These are phyloP conservation scores for Phialophora chinensis DNA, from an alignment of 2,329 filamentous ascomycete species.

Conservation along the genomic window DNA sequence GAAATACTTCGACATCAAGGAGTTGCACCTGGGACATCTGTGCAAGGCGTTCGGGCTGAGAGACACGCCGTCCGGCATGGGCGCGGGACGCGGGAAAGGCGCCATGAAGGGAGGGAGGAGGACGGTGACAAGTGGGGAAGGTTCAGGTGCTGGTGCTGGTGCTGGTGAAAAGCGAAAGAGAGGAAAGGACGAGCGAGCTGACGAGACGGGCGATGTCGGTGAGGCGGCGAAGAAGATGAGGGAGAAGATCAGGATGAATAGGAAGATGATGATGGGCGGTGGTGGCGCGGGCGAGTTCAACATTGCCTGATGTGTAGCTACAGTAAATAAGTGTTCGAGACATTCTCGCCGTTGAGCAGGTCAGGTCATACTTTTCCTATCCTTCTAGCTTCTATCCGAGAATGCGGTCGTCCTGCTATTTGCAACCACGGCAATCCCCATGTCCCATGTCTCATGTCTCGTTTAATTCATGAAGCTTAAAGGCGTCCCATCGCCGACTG, in stretches of 20 bases:
- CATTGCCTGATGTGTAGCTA: constrained; percentile 51
- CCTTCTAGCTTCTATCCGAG: neutral
- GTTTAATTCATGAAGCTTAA: neutral
- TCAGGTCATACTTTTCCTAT: neutral
- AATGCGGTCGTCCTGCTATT: neutral
- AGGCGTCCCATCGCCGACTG: neutral
- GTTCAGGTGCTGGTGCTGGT: constrained; percentile 33
- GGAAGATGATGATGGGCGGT: constrained; percentile 56
- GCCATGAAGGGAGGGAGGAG: constrained; percentile 40
- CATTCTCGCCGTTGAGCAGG: neutral
- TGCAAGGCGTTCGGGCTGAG: constrained; percentile 92
- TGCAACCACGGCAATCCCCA: neutral
- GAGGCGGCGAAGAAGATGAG: constrained; percentile 61
- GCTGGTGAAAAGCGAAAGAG: constrained; percentile 39
- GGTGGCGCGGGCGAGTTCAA: constrained; percentile 64
- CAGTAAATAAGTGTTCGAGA: neutral
- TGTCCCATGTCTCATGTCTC: neutral
- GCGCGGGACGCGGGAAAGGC: constrained; percentile 44
- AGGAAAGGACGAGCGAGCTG: constrained; percentile 16
- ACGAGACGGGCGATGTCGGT: constrained; percentile 44
- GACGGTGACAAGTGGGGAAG: constrained; percentile 48
- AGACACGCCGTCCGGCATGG: constrained; percentile 78
- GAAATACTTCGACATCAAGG: constrained; percentile 86
- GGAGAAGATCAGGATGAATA: constrained; percentile 56
- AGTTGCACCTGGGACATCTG: constrained; percentile 87